Conservation (phyloP, 164 flowering plant species). For the Vitis riparia region DNA sequence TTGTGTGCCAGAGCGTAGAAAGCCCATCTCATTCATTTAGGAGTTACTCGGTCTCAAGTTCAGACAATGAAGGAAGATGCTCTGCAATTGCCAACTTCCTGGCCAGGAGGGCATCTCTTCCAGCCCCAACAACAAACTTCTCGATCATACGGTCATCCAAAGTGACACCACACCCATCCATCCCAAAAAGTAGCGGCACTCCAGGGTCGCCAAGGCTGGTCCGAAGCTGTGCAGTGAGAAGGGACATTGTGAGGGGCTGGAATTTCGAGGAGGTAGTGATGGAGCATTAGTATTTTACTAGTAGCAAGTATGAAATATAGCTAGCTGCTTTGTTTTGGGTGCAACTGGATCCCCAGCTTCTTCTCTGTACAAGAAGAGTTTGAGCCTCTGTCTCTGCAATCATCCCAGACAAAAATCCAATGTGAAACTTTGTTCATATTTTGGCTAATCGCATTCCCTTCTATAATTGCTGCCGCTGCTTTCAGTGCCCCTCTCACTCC, state of each 20-base stretch:
- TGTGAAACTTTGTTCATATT: too few species aligned
- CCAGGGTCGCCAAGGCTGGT: slow-evolving; percentile 71
- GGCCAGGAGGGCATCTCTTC: slow-evolving; percentile 37
- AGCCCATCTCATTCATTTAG: slow-evolving; percentile 93
- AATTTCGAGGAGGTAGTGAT: slow-evolving; percentile 65
- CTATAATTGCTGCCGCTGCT: too few species aligned
- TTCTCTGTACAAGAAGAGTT: neutral
- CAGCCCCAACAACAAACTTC: slow-evolving; percentile 25
- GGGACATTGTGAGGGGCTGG: slow-evolving; percentile 91
- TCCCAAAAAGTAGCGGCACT: slow-evolving; percentile 32
- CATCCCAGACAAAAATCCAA: too few species aligned
- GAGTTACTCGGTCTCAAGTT: slow-evolving; percentile 85
- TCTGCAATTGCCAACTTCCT: slow-evolving; percentile 65
- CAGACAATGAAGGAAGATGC: slow-evolving; percentile 82
- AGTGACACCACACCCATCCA: slow-evolving; percentile 72
- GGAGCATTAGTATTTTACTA: slow-evolving; percentile 37
- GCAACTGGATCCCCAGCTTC: slow-evolving; percentile 6
- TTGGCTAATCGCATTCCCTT: too few species aligned
- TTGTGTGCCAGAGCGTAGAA: slow-evolving; percentile 76
- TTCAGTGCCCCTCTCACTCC: too few species aligned
- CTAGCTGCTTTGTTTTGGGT: slow-evolving; percentile 9
- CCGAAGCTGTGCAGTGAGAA: slow-evolving; percentile 80
- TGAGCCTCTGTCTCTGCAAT: neutral
- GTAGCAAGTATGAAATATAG: neutral
- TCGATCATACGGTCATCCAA: slow-evolving; percentile 53